Conservation (phyloP, 495 filamentous ascomycete species). For the Neurospora sp. region DNA sequence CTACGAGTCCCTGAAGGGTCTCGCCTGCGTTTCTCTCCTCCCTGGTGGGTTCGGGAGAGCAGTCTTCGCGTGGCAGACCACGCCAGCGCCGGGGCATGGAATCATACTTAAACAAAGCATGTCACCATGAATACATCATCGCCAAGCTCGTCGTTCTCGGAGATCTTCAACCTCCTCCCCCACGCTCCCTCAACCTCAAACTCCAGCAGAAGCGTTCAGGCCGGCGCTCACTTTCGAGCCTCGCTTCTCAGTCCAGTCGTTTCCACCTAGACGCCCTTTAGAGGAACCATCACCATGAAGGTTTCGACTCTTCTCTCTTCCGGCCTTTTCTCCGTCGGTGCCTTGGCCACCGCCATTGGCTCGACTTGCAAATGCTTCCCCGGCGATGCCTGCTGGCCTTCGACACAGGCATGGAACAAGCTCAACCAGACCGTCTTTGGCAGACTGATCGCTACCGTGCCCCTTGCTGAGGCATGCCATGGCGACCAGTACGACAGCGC, state of each 20-base stretch:
- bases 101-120: not conserved
- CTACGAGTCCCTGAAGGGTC: not conserved
- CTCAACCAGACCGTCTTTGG: conserved; percentile 37
- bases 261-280: not conserved
- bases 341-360: not conserved
- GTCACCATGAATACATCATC: not conserved
- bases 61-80: not conserved
- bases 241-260: not conserved
- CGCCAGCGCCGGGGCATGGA: not conserved
- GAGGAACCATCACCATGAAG: conserved; percentile 13
- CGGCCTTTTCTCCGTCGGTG: conserved; percentile 11
- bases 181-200: not conserved
- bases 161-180: not conserved
- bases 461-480: conserved; percentile 42
- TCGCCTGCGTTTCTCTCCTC: not conserved
- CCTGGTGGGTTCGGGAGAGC: not conserved
- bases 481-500: conserved; percentile 17
- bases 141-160: not conserved
- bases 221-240: not conserved
- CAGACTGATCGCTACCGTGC: conserved; percentile 39
- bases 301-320: conserved; percentile 4
- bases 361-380: conserved; percentile 43
- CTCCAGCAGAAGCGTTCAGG: not conserved
- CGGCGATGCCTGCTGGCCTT: conserved; percentile 40
- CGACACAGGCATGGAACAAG: conserved; percentile 25